Base-by-base conservation (phyloP, 1,284 basidiomycete species). In the Trametes hirsuta region DNA sequence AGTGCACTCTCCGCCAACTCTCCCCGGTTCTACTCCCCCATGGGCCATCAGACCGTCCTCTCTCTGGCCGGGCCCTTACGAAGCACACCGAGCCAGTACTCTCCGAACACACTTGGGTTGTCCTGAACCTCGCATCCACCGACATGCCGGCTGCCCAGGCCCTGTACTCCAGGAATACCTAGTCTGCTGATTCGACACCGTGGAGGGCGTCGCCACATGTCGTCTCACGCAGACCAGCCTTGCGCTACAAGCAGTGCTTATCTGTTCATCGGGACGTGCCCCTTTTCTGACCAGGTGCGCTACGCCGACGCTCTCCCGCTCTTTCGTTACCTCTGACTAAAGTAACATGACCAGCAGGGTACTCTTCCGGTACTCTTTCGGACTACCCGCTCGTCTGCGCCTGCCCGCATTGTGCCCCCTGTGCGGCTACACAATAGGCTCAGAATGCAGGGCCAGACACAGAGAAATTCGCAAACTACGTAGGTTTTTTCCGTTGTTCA, bases 1-100 rank as follows among this genome's bases (percentile, higher is more conserved):
- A 30, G 30, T 30, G 30, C 30, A 30, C 30, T 30, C 30, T 30
- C 30, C 30, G 30, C 30, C 30, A 30, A 8, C 50, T 35, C 41
- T 25, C 15, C 10, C 50, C 41, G 50, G 51, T 22, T 46, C 51
- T 53, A 53, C 51, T 46, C 42, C 51, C 30, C 51, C 51, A 46
- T 46, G 15, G 51, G 36, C 51, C 51, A 53, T 53, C 51, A 53
- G 8, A 25, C 34, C 11, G 25, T 30, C 22, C 30, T 45, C 42
- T 37, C 34, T 21, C 34, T 25, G 42, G 51, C 42, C 51, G 12
- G 3, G 51, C 36, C 51, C 34, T 44, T 12, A 15, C 30, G 8
- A 24, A 35, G 24, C 39, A 24, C 25, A 12, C 44, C 44, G 12
- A 24, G 35, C 30, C 40, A 34, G 40, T 42, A 24, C 25, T 41